Percentiles rank a stretch among this genome's conserved stretches.
Evolutionary conservation across 169 alveolate species (phyloP).

Genomic region (Plasmodium fragile): DNA sequence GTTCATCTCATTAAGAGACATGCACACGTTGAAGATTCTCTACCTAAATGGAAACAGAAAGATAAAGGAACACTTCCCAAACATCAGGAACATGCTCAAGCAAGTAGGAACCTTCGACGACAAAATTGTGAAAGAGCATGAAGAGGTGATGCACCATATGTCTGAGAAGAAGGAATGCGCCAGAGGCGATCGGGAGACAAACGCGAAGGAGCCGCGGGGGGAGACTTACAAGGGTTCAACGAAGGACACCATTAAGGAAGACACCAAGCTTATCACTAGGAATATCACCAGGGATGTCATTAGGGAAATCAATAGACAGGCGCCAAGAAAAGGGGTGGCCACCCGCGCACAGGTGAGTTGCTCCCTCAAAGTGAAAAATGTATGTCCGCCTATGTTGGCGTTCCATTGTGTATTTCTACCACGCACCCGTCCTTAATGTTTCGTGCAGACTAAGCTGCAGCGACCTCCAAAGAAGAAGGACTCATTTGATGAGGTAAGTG

Average conservation of each 20-base stretch:
- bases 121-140: conserved; percentile 42
- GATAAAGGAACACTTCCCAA: conserved; percentile 55
- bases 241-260: background rate
- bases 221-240: background rate
- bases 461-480: conserved; percentile 6
- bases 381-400: background rate
- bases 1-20: conserved; percentile 25
- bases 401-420: background rate
- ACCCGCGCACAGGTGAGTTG: background rate
- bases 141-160: background rate
- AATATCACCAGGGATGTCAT: no score
- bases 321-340: background rate
- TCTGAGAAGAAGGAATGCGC: background rate
- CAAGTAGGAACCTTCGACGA: conserved; percentile 50
- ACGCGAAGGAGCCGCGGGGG: background rate
- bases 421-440: background rate
- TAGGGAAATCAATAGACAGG: no score
- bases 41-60: conserved; percentile 71
- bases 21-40: conserved; percentile 21
- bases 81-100: conserved; percentile 22
- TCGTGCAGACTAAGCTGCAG: conserved; percentile 29
- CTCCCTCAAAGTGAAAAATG: background rate
- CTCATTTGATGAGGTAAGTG: conserved; percentile 19
- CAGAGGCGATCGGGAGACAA: background rate
- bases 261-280: background rate